Conservation (phyloP, 2,329 filamentous ascomycete genomes). For the Trichoderma citrinoviride region DNA sequence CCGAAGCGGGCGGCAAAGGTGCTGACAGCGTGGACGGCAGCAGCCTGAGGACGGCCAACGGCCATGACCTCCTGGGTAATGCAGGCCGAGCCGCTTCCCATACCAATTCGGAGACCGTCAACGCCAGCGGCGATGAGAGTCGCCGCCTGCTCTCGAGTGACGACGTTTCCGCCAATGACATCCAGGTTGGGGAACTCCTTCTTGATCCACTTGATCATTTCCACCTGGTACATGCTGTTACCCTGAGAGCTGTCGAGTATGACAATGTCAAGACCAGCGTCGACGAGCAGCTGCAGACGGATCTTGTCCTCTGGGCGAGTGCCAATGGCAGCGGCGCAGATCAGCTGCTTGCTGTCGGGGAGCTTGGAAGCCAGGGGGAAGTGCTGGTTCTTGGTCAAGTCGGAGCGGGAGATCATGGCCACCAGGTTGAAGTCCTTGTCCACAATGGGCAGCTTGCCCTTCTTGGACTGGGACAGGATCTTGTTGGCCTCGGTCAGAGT, state of each 20-base stretch:
- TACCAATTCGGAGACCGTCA: slow-evolving; percentile 95
- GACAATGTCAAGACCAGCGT: slow-evolving; percentile 92
- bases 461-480: slow-evolving; percentile 92
- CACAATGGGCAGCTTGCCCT: slow-evolving; percentile 94
- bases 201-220: slow-evolving; percentile 98
- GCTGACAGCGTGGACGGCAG: slow-evolving; percentile 86
- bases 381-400: slow-evolving; percentile 97
- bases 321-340: slow-evolving; percentile 92
- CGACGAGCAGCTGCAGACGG: slow-evolving; percentile 81
- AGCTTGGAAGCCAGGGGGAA: slow-evolving; percentile 96
- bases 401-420: slow-evolving; percentile 89
- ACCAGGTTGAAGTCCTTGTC: slow-evolving; percentile 81
- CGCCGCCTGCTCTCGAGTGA: slow-evolving; percentile 95
- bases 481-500: slow-evolving; percentile 85
- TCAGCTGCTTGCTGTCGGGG: slow-evolving; percentile 93
- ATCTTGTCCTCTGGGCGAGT: slow-evolving; percentile 91
- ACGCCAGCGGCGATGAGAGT: slow-evolving; percentile 87
- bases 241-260: slow-evolving; percentile 95
- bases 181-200: slow-evolving; percentile 79
- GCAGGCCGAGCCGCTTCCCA: slow-evolving; percentile 97
- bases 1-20: slow-evolving; percentile 89
- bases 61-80: slow-evolving; percentile 99
- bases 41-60: slow-evolving; percentile 92
- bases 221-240: slow-evolving; percentile 97
- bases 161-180: slow-evolving; percentile 97